Evolutionary conservation across 768 basidiomycete species (phyloP).

Genomic region (Kwoniella shandongensis): DNA sequence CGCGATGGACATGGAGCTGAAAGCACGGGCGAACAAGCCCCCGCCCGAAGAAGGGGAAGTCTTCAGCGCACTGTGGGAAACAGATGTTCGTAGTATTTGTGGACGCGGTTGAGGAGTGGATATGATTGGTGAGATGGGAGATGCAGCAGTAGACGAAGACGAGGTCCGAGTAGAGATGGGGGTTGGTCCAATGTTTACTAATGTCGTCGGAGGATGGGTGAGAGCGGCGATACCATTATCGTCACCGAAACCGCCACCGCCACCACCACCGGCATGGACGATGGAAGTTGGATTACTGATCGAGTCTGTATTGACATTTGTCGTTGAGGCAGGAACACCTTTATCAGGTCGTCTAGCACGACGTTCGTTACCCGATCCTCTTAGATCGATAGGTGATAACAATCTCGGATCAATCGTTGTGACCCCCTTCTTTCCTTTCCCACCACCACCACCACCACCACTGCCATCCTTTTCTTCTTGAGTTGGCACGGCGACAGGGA

Average conservation of each 20-base stretch:
- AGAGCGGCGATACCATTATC: too few relatives aligned
- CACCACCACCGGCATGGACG: too few relatives aligned
- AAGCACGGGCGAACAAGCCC: slow-evolving; percentile 29
- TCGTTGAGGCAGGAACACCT: too few relatives aligned
- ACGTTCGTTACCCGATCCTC: slow-evolving; percentile 11
- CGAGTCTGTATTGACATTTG: too few relatives aligned
- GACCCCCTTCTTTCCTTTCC: slow-evolving; percentile 12
- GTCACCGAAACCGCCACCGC: too few relatives aligned
- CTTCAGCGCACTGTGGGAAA: slow-evolving; percentile 5
- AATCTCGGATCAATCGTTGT: slow-evolving; percentile 29
- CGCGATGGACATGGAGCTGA: slow-evolving; percentile 36
- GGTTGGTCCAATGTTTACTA: neutral
- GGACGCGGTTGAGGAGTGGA: neutral
- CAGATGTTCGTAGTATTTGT: neutral
- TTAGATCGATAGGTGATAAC: slow-evolving; percentile 38
- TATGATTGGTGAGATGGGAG: neutral
- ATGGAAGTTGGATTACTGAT: neutral
- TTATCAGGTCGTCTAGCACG: slow-evolving; percentile 9
- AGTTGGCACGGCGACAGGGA: neutral
- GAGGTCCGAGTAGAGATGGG: neutral
- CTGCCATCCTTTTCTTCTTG: slow-evolving; percentile 7
- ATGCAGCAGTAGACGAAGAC: neutral
- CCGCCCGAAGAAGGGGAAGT: slow-evolving; percentile 12
- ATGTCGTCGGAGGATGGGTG: too few relatives aligned
- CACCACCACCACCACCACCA: neutral